Conservation (phyloP, 2,329 filamentous ascomycete genomes). For the Phialocephala subalpina region DNA sequence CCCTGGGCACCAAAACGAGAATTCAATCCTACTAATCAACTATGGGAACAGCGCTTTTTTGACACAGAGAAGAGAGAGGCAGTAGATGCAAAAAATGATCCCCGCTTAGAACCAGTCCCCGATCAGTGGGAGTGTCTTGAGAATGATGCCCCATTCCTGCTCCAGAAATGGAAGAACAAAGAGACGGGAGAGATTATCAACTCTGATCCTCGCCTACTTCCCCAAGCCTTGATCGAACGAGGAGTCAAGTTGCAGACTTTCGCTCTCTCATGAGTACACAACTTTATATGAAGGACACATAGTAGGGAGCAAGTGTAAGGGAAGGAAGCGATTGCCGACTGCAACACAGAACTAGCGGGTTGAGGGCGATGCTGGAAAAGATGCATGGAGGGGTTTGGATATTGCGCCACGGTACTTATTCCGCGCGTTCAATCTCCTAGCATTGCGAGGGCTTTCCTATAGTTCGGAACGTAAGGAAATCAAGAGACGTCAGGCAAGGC, state of each 20-base stretch:
- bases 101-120: neutral
- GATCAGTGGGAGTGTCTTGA: neutral
- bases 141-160: neutral
- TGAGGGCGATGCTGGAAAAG: no score
- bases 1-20: neutral
- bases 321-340: no score
- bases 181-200: constrained; percentile 1
- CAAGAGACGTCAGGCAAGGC: no score
- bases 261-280: neutral
- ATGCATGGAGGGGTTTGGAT: no score
- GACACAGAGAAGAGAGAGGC: neutral
- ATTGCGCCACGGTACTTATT: no score
- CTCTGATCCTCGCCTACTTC: neutral
- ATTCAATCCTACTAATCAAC: neutral
- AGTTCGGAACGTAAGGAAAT: no score
- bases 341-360: no score
- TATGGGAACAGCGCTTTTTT: neutral
- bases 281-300: neutral
- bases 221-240: neutral
- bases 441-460: no score
- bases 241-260: constrained; percentile 1
- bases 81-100: neutral
- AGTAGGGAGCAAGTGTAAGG: no score
- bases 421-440: no score
- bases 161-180: neutral